Evolutionary conservation across 768 basidiomycete species (phyloP).

Genomic region (Terana coerulea): DNA sequence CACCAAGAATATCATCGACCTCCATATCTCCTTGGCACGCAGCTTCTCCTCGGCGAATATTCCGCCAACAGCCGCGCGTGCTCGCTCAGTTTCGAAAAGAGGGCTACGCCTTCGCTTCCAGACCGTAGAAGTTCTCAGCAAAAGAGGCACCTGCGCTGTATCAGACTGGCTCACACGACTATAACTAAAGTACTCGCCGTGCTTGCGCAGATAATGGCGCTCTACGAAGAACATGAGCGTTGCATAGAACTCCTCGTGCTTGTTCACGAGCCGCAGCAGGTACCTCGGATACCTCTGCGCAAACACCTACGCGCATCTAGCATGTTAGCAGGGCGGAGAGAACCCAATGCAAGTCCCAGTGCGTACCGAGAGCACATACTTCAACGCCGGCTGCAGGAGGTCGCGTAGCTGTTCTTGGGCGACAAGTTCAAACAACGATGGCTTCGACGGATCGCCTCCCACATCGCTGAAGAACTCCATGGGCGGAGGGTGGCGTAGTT

Average conservation of each 20-base stretch:
- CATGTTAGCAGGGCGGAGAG: neutral
- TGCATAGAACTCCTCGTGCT: constrained; percentile 96
- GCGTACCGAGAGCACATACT: constrained; percentile 84
- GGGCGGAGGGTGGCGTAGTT: neutral
- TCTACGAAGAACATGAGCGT: constrained; percentile 87
- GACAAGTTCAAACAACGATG: constrained; percentile 86
- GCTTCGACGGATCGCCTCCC: constrained; percentile 69
- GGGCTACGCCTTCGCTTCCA: constrained; percentile 77
- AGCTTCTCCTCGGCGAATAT: constrained; percentile 64
- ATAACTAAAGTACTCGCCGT: constrained; percentile 49
- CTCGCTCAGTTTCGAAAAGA: constrained; percentile 65
- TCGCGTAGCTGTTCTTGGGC: constrained; percentile 93
- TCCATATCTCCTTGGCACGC: constrained; percentile 61
- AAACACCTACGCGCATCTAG: constrained; percentile 60
- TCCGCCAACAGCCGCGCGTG: constrained; percentile 62
- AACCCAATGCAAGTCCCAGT: neutral
- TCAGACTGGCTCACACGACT: neutral
- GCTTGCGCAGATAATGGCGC: constrained; percentile 81
- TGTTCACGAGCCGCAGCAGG: constrained; percentile 84
- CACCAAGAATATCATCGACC: constrained; percentile 79
- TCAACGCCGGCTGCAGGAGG: constrained; percentile 88
- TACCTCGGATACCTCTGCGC: constrained; percentile 94
- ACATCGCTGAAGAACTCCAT: constrained; percentile 86
- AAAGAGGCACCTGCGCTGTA: constrained; percentile 78
- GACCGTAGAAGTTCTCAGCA: constrained; percentile 92